Conservation (phyloP, 176 grass and related monocot genomes). For the Paspalum notatum region DNA sequence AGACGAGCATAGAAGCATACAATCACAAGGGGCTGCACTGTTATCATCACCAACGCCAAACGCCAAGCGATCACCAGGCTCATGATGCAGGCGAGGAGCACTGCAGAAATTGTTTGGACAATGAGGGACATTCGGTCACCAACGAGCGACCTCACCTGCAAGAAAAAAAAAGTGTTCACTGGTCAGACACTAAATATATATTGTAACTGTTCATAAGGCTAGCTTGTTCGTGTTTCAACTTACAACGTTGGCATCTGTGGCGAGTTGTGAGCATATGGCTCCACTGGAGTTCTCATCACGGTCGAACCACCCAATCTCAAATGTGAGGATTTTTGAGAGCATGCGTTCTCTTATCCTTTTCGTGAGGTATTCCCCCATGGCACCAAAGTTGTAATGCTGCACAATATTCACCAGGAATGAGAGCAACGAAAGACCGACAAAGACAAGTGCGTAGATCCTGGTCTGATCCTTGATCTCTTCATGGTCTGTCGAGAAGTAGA, state of each 20-base stretch:
- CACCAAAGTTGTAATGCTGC: conserved; percentile 51
- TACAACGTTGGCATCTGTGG: conserved; percentile 82
- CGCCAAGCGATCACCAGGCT: conserved; percentile 83
- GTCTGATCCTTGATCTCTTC: conserved; percentile 71
- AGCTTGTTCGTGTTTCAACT: conserved; percentile 17
- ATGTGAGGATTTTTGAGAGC: conserved; percentile 81
- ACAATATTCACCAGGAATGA: conserved; percentile 80
- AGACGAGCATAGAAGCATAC: conserved; percentile 77
- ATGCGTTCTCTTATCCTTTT: conserved; percentile 82
- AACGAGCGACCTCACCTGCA: conserved; percentile 76
- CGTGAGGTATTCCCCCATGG: too few relatives aligned
- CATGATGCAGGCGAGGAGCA: conserved; percentile 55
- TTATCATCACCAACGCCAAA: conserved; percentile 80
- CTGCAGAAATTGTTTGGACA: conserved; percentile 77
- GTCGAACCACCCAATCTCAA: conserved; percentile 45
- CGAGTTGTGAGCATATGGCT: conserved; percentile 72
- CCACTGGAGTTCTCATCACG: conserved; percentile 72
- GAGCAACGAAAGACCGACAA: conserved; percentile 55
- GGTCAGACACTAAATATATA: background rate
- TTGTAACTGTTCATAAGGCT: background rate
- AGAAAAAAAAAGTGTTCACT: background rate
- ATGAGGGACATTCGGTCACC: conserved; percentile 75
- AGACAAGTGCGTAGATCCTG: conserved; percentile 64
- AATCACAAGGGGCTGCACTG: conserved; percentile 78
- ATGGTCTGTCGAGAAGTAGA: conserved; percentile 86